Evolutionary conservation across 1,284 basidiomycete species (phyloP), one percentile per base, ranked within the genome.

Genomic region (Tilletia walkeri): DNA sequence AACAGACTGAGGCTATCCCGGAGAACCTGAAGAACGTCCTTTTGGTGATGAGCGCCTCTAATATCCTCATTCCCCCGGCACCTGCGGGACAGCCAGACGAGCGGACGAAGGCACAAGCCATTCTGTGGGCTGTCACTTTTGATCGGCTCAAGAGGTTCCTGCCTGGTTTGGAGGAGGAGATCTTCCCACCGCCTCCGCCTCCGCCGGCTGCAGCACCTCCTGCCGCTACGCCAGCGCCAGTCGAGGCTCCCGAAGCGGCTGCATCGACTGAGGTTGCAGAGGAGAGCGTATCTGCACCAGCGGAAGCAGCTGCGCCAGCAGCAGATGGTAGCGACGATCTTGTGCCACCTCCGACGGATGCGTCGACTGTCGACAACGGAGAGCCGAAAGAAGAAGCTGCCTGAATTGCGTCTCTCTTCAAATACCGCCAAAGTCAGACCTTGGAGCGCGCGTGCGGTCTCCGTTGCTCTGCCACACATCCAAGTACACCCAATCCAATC

Each of bases 1-100:
- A 18, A 20, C 74, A 95, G 93, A 90, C 91, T 80, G 95, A 99
- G 84, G 94, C 95, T 0, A 88, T 97, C 38, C 93, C 92, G 0
- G 96, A 99, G 85, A 95, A 94, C 5, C 87, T 99, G 76, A 99
- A 99, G 86, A 99, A 99, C 83, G 92, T 97, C 45, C 85, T 99
- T 34, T 88, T 99, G 67, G 96, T 99, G 59, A 95, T 99, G 94
- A 90, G 95, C 80, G 92, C 93, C 0, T 90, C 90, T 0, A 88
- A 88, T 3, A 89, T 95, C 69, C 88, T 98, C 24, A 87, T 93
- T 3, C 91, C 91, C 1, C 90, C 92, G 7, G 86, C 4, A 77
- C 82, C 0, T 87, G 87, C 71, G 80, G 85, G 50, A 88, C 90
- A 63, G 87, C 88, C 66, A 88, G 69, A 66, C 65, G 18, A 49